A percentile compares a stretch with the other conserved stretches of the same genome.
Conservation (phyloP, 1,284 basidiomycete genomes). For the Pterulicium gracile region DNA sequence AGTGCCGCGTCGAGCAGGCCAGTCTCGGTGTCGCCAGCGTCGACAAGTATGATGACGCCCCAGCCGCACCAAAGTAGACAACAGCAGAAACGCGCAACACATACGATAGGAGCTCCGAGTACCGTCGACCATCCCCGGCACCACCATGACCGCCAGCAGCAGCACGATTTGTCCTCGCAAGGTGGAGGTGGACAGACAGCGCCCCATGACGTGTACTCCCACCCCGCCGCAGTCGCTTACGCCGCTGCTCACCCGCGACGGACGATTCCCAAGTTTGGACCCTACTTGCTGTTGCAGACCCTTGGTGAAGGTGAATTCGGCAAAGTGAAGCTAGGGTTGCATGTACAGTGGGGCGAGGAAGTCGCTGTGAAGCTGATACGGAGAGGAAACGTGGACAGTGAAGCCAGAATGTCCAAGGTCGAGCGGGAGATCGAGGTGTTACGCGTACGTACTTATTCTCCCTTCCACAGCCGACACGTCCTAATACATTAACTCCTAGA, state of each 20-base stretch:
- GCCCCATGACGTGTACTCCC: constrained; percentile 56
- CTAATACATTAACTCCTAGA: constrained; percentile 31
- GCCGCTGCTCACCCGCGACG: constrained; percentile 75
- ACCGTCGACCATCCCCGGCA: constrained; percentile 18
- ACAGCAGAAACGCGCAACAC: constrained; percentile 27
- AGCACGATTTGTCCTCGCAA: background rate
- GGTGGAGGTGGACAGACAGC: background rate
- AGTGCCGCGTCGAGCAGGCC: too few relatives aligned
- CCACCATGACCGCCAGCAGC: constrained; percentile 13
- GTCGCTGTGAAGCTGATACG: constrained; percentile 99
- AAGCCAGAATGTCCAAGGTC: constrained; percentile 87
- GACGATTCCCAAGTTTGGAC: constrained; percentile 87
- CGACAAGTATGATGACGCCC: constrained; percentile 1
- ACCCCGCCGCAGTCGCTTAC: constrained; percentile 83
- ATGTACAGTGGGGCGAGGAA: constrained; percentile 92
- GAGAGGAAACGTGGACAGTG: constrained; percentile 83
- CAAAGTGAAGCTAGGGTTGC: constrained; percentile 97
- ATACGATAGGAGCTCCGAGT: constrained; percentile 30
- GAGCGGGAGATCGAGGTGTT: constrained; percentile 97
- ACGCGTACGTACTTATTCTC: constrained; percentile 46
- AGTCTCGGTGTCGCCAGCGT: background rate
- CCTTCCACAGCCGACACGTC: constrained; percentile 8
- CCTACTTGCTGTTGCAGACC: constrained; percentile 91
- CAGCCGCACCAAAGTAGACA: background rate
- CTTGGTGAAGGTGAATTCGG: constrained; percentile 98